Evolutionary conservation across 2,329 filamentous ascomycete species (phyloP), one percentile per base, ranked within the genome.

Genomic region (Drechmeria coniospora): DNA sequence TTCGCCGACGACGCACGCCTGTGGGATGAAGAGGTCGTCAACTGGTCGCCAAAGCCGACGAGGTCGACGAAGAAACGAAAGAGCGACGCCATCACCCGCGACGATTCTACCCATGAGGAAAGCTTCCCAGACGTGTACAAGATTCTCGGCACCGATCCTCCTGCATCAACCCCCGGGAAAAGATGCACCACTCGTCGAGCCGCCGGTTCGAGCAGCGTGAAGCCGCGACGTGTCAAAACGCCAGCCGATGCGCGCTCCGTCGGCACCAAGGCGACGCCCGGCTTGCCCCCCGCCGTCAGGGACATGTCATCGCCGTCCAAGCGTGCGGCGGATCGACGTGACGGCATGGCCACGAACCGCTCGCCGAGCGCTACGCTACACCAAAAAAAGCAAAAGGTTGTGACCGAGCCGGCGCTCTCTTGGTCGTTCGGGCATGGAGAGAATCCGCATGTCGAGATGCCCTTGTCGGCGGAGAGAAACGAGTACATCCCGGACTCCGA

Each of bases 91-190:
- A 59, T 64, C 15, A 54, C 41, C 33, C 54, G 47, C 32, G 41
- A 45, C 15, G 45, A 51, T 9, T 43, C 45, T 10, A 47, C 43
- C 11, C 47, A 53, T 4, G 45, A 59, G 10, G 58, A 60, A 19
- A 57, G 63, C 12, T 72, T 68, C 25, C 65, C 63, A 0, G 66
- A 73, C 35, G 61, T 73, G 6, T 58, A 63, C 35, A 54, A 68
- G 26, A 47, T 62, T 26, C 44, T 59, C 8, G 61, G 55, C 16
- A 58, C 56, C 10, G 44, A 53, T 9, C 52, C 50, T 23, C 54
- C 47, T 11, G 39, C 40, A 14, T 46, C 50, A 3, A 55, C 52
- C n/a, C 53, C 54, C 4, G 33, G 37, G 10, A 44, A 37, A 9
- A 39, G 40, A 27, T 42, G 37, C 11, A 24, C 31, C 12, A 26